These are phyloP conservation scores for Pulveroboletus ravenelii DNA, from an alignment of 768 basidiomycete species.

Conservation along the genomic window DNA sequence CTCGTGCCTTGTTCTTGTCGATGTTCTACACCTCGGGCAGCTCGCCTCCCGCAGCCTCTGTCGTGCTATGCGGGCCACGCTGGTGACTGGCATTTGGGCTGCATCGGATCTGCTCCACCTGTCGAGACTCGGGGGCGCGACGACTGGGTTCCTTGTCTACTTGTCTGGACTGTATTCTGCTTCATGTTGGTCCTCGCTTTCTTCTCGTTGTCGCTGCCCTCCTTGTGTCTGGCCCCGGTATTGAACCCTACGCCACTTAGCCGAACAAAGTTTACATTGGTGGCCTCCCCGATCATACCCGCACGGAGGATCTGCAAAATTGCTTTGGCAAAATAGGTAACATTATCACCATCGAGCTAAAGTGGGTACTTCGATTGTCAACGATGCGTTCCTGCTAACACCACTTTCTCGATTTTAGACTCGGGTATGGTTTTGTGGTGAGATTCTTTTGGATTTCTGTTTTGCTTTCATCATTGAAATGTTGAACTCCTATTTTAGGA, in stretches of 20 bases:
- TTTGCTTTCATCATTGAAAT: not conserved
- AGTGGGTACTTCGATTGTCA: slow-evolving; percentile 48
- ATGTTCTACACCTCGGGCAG: slow-evolving; percentile 15
- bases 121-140: slow-evolving; percentile 19
- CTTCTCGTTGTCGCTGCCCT: slow-evolving; percentile 45
- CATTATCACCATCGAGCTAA: slow-evolving; percentile 74
- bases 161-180: slow-evolving; percentile 33
- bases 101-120: slow-evolving; percentile 21
- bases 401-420: slow-evolving; percentile 37
- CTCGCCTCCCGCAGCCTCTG: slow-evolving; percentile 12
- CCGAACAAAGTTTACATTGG: slow-evolving; percentile 93
- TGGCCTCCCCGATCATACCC: slow-evolving; percentile 82
- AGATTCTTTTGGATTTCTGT: slow-evolving; percentile 23
- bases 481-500: slow-evolving; percentile 43
- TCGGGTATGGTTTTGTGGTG: slow-evolving; percentile 90
- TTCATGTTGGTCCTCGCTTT: slow-evolving; percentile 34
- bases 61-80: slow-evolving; percentile 17
- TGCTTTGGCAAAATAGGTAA: slow-evolving; percentile 84
- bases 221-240: slow-evolving; percentile 50
- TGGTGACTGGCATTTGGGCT: slow-evolving; percentile 22
- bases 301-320: slow-evolving; percentile 76
- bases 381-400: slow-evolving; percentile 7
- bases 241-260: slow-evolving; percentile 70
- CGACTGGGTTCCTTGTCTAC: slow-evolving; percentile 34
- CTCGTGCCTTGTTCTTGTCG: slow-evolving; percentile 16